Evolutionary conservation across 352 stramenopile species (phyloP), one percentile per base, ranked within the genome.

Genomic region (Pythium brassicae): DNA sequence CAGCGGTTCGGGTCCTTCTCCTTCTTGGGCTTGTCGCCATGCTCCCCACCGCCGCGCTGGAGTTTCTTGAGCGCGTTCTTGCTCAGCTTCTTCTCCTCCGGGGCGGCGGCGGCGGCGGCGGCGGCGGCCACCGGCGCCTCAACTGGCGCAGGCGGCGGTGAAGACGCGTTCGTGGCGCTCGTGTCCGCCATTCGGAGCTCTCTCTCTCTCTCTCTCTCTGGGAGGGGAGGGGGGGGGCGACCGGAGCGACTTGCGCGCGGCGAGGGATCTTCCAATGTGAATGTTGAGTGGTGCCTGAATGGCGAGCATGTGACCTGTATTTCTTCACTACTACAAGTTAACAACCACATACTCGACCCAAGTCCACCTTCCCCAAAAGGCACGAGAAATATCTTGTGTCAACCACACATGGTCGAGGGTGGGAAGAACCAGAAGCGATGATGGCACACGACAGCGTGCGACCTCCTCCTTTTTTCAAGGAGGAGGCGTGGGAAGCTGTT

Each of bases 31-130:
- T 96, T 89, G 20, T 68, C 64, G 55, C 80, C 78, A 65, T 97
- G 96, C 59, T 96, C 90, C 48, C 74, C 78, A 39, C 83, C 90
- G 50, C 74, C 78, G 42, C 83, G 83, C 62, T 78, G 67, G 9
- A 96, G 78, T 76, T 98, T 98, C 72, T 99, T 99, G 59, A 98
- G 66, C 64, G 92, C 88, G 66, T 96, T 98, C 78, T 99, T 99
- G 63, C 92, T 98, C 44, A 98, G 61, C 71, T 97, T 94, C 34
- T 68, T 59, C 65, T 79, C 62, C 44, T 74, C 74, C 14, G 58
- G 61, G 23, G 50, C 51, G 8, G 39, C 49, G 3, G 52, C 35
- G 0, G 55, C 50, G 7, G 34, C 34, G 3, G 14, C n/a, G 3
- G 52, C 12, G 0, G 57, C 59, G 12, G 44, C 23, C 7, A 35